phyloP scores from a whole-genome alignment of 176 grass and related monocot species.

The Alloteropsis semialata region DNA sequence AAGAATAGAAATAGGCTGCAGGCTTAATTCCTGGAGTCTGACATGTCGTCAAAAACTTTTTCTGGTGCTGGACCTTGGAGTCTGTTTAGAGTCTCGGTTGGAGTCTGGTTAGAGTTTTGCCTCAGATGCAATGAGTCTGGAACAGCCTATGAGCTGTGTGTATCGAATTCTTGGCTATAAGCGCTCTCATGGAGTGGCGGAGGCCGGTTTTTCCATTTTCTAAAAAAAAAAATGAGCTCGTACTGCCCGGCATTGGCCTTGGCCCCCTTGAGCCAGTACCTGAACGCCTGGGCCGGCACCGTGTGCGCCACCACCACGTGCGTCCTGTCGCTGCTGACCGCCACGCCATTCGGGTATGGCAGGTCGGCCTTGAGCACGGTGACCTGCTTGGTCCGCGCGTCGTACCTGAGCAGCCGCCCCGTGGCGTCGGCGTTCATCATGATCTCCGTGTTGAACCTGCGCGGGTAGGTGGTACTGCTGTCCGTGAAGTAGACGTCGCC shows the following conservation, averaged over 20 bases:
- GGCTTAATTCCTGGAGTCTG: too few species aligned
- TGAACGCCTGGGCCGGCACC: constrained; percentile 16
- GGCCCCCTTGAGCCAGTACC: constrained; percentile 45
- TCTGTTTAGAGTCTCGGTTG: too few species aligned
- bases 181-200: too few species aligned
- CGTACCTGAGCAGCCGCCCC: constrained; percentile 48
- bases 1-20: too few species aligned
- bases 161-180: too few species aligned
- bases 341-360: constrained; percentile 48
- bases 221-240: too few species aligned
- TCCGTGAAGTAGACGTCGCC: constrained; percentile 66
- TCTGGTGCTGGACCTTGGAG: too few species aligned
- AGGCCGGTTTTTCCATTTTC: too few species aligned
- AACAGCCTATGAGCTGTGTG: too few species aligned
- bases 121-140: too few species aligned
- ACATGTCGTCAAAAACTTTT: too few species aligned
- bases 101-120: too few species aligned
- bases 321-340: constrained; percentile 37
- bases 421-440: constrained; percentile 34
- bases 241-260: constrained; percentile 28
- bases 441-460: constrained; percentile 36
- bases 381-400: constrained; percentile 11
- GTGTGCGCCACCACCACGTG: constrained; percentile 50
- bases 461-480: constrained; percentile 40
- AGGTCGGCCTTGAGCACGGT: constrained; percentile 36